Percentiles rank a stretch among this genome's conserved stretches.
Evolutionary conservation across 1,284 basidiomycete genomes (phyloP).

Genomic region (Omphalotus olearius): DNA sequence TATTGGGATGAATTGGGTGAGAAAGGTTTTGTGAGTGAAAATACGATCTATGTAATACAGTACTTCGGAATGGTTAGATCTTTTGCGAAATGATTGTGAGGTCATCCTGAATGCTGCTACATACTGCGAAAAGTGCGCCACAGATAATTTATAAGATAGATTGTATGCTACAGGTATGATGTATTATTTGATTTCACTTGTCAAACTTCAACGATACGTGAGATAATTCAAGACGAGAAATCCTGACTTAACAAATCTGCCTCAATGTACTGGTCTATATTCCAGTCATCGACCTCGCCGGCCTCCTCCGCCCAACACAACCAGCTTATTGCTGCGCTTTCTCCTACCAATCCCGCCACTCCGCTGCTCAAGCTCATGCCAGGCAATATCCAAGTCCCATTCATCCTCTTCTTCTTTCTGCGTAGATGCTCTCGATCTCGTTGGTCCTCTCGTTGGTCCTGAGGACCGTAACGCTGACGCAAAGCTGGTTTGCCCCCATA

Average conservation of each 20-base stretch:
- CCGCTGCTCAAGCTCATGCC: constrained; percentile 74
- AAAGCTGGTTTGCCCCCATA: constrained; percentile 76
- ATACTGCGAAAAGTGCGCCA: too few relatives aligned
- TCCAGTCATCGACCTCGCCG: constrained; percentile 23
- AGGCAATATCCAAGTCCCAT: constrained; percentile 77
- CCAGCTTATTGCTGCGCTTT: constrained; percentile 52
- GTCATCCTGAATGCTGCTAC: too few relatives aligned
- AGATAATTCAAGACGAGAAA: background rate
- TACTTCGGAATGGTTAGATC: too few relatives aligned
- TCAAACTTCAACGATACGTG: background rate
- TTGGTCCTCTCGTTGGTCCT: constrained; percentile 10
- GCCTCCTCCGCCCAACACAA: constrained; percentile 63
- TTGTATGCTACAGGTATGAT: too few relatives aligned
- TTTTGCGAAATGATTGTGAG: too few relatives aligned
- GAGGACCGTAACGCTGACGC: constrained; percentile 63
- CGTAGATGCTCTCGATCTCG: constrained; percentile 19
- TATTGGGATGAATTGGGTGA: constrained; percentile 4
- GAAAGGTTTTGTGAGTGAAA: constrained; percentile 3
- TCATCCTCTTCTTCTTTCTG: constrained; percentile 48
- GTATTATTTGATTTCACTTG: too few relatives aligned
- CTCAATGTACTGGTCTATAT: background rate
- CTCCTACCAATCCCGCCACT: constrained; percentile 52
- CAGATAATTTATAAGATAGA: too few relatives aligned
- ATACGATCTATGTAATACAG: too few relatives aligned
- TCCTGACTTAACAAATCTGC: background rate